Evolutionary conservation across 176 grass and related monocot genomes (phyloP).

Genomic region (Dactylis glomerata): DNA sequence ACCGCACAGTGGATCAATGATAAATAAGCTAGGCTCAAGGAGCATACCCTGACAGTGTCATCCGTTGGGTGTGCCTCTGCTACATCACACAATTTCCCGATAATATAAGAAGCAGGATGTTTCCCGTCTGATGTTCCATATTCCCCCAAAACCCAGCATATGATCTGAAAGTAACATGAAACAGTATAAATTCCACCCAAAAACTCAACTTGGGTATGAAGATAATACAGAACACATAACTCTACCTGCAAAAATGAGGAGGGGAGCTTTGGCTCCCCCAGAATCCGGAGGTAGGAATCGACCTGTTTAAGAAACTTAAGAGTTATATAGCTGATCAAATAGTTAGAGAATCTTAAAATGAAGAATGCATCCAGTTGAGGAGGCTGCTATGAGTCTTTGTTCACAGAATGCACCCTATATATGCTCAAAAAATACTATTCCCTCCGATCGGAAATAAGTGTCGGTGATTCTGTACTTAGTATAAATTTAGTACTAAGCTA

Average conservation of each 20-base stretch:
- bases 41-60: conserved; percentile 89
- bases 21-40: background rate
- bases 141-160: conserved; percentile 99
- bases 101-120: conserved; percentile 86
- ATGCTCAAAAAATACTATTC: background rate
- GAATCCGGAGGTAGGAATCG: conserved; percentile 89
- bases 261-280: conserved; percentile 97
- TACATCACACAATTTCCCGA: conserved; percentile 93
- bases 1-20: background rate
- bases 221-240: conserved; percentile 13
- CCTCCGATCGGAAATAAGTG: too few species aligned
- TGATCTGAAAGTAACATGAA: conserved; percentile 57
- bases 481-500: too few species aligned
- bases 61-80: conserved; percentile 90
- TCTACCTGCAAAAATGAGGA: conserved; percentile 95
- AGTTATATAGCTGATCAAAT: background rate
- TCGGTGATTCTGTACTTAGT: too few species aligned
- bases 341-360: background rate
- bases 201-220: conserved; percentile 17
- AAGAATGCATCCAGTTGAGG: conserved; percentile 13
- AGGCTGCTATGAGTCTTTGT: background rate
- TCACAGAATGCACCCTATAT: background rate
- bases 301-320: conserved; percentile 53
- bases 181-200: conserved; percentile 11
- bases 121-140: conserved; percentile 92